Conservation (phyloP, 2,329 filamentous ascomycete species). For the Uncinocarpus reesii region DNA sequence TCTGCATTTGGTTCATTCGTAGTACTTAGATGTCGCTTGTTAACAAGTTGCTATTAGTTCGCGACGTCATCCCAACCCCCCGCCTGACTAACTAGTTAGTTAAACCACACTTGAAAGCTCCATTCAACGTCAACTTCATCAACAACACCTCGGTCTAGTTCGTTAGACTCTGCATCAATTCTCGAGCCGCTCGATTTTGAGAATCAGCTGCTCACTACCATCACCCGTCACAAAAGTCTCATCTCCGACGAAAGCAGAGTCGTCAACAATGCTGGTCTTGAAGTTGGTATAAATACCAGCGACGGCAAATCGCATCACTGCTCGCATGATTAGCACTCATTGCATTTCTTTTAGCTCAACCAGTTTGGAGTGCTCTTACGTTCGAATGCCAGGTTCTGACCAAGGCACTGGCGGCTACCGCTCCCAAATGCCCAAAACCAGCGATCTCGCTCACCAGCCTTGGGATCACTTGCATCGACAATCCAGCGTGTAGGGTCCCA, state of each 20-base stretch:
- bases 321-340: not conserved
- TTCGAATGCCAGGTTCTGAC: slow-evolving; percentile 8
- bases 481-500: slow-evolving; percentile 10
- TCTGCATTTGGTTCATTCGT: too few species aligned
- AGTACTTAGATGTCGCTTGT: too few species aligned
- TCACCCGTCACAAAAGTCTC: slow-evolving; percentile 10
- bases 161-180: too few species aligned
- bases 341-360: not conserved
- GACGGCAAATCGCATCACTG: slow-evolving; percentile 10
- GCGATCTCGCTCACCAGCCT: slow-evolving; percentile 6
- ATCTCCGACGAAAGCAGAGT: slow-evolving; percentile 7
- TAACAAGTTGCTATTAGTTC: too few species aligned
- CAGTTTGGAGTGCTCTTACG: not conserved
- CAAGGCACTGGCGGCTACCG: slow-evolving; percentile 11
- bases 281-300: slow-evolving; percentile 11
- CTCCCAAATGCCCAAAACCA: slow-evolving; percentile 13
- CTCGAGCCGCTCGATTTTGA: slow-evolving; percentile 6
- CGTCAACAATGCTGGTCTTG: slow-evolving; percentile 7
- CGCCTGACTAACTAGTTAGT: too few species aligned
- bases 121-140: too few species aligned
- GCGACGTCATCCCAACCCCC: too few species aligned
- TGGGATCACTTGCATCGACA: slow-evolving; percentile 5
- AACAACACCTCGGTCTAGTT: too few species aligned
- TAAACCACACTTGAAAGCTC: too few species aligned
- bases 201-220: slow-evolving; percentile 10